These are phyloP conservation scores for Entomortierella parvispora DNA, from an alignment of 192 early-diverging fungal species.

Conservation along the genomic window DNA sequence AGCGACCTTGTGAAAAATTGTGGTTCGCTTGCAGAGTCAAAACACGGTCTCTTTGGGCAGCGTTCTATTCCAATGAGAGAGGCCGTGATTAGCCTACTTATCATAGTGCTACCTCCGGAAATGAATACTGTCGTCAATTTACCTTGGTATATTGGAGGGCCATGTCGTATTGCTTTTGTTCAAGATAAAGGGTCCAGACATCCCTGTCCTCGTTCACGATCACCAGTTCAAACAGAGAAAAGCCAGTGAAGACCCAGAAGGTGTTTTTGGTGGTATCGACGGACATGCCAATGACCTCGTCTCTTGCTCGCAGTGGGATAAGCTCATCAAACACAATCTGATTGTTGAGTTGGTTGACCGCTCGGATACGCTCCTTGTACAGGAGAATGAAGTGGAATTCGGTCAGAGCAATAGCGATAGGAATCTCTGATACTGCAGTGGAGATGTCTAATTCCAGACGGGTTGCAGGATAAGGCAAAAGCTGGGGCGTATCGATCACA, in stretches of 20 bases:
- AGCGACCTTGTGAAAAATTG: conserved; percentile 80
- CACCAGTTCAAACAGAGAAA: conserved; percentile 88
- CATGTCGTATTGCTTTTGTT: conserved; percentile 82
- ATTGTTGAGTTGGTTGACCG: conserved; percentile 82
- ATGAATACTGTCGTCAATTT: conserved; percentile 1
- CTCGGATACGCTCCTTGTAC: conserved; percentile 80
- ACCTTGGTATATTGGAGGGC: conserved; percentile 85
- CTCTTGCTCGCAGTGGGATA: conserved; percentile 70
- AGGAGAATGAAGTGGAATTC: conserved; percentile 91
- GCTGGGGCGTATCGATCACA: conserved; percentile 81
- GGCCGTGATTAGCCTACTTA: too few relatives aligned
- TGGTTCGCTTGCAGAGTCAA: conserved; percentile 88
- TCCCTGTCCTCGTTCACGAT: conserved; percentile 93
- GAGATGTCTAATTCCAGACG: conserved; percentile 49
- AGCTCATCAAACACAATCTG: conserved; percentile 86
- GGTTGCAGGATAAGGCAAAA: conserved; percentile 81
- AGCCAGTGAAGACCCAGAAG: conserved; percentile 92
- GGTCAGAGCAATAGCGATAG: conserved; percentile 82
- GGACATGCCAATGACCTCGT: conserved; percentile 72
- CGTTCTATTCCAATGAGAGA: conserved; percentile 62
- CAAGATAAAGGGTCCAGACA: conserved; percentile 92
- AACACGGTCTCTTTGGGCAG: conserved; percentile 81
- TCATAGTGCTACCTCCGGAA: too few relatives aligned
- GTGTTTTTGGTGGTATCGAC: conserved; percentile 85
- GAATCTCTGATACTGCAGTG: conserved; percentile 59